Percentiles rank a stretch among this genome's conserved stretches.
Evolutionary conservation across 192 early-diverging fungal species (phyloP).

Genomic region (Linnemannia schmuckeri): DNA sequence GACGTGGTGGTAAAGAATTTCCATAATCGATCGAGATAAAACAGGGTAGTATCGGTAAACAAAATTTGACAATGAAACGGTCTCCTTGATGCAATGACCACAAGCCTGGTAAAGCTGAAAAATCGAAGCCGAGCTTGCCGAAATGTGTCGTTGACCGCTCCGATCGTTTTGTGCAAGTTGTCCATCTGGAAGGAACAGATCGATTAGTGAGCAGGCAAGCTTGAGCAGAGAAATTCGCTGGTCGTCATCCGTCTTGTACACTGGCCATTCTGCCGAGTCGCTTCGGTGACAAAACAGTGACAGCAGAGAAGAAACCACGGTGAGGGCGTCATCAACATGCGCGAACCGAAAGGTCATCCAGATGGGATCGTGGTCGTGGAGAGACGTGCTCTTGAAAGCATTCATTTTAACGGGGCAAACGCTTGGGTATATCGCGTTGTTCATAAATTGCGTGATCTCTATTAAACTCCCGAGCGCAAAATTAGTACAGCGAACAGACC

Average conservation of each 20-base stretch:
- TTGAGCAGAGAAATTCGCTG: conserved; percentile 5
- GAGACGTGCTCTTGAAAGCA: conserved; percentile 11
- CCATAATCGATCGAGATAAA: conserved; percentile 12
- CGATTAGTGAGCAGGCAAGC: conserved; percentile 1
- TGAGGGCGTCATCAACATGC: conserved; percentile 22
- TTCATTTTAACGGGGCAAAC: conserved; percentile 28
- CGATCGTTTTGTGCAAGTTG: conserved; percentile 1
- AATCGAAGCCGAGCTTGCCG: conserved; percentile 12
- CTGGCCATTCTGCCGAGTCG: conserved; percentile 9
- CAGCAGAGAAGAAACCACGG: conserved; percentile 23
- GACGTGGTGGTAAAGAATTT: conserved; percentile 29
- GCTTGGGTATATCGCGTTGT: conserved; percentile 15
- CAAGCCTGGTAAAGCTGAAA: conserved; percentile 37
- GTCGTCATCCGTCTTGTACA: conserved; percentile 22
- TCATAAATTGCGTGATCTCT: conserved; percentile 12
- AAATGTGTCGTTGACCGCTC: not conserved
- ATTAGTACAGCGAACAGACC: not conserved
- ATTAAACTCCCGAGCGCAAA: not conserved
- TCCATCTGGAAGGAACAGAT: conserved; percentile 12
- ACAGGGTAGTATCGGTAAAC: not conserved
- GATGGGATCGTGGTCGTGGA: conserved; percentile 22
- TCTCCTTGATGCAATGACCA: conserved; percentile 20
- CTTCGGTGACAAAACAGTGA: conserved; percentile 17
- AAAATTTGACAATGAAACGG: not conserved
- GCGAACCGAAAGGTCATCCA: conserved; percentile 36